phyloP scores from a whole-genome alignment of 495 filamentous ascomycete species.

The Trichoderma reesei region DNA sequence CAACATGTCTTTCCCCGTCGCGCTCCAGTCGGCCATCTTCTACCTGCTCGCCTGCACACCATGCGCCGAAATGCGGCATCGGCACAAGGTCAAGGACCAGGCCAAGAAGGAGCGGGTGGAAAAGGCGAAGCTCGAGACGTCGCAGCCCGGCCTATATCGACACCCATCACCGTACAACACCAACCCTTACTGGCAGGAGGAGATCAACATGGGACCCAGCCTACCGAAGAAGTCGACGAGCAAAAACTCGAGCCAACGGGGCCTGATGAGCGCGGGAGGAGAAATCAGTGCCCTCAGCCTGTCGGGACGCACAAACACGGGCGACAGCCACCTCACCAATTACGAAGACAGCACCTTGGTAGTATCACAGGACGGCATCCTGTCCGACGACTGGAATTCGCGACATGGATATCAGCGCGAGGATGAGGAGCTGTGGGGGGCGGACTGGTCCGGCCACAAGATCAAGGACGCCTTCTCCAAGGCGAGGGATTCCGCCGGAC shows the following conservation, averaged over 20 bases:
- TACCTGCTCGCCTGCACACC: constrained; percentile 78
- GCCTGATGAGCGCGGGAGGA: constrained; percentile 38
- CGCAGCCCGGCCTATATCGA: constrained; percentile 61
- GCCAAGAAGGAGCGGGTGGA: constrained; percentile 41
- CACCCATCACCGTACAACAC: constrained; percentile 76
- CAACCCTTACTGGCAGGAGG: constrained; percentile 78
- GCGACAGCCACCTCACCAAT: constrained; percentile 21
- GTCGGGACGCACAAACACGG: not conserved
- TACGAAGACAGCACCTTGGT: constrained; percentile 22
- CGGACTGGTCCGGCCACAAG: constrained; percentile 33
- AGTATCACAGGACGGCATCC: constrained; percentile 21
- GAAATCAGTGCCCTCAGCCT: constrained; percentile 27
- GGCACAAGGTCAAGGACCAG: constrained; percentile 55
- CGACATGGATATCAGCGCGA: constrained; percentile 65
- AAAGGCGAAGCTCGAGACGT: constrained; percentile 48
- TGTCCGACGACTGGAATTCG: constrained; percentile 55
- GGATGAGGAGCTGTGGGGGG: constrained; percentile 75
- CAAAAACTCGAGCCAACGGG: constrained; percentile 40
- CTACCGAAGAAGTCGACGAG: constrained; percentile 47
- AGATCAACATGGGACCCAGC: constrained; percentile 70
- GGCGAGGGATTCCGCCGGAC: constrained; percentile 39
- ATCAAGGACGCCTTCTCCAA: constrained; percentile 42
- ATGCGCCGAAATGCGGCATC: constrained; percentile 55
- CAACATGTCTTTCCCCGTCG: constrained; percentile 44
- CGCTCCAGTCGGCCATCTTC: constrained; percentile 73